These are phyloP conservation scores for Trichoderma polysporum DNA, from an alignment of 2,329 filamentous ascomycete genomes.

Conservation along the genomic window DNA sequence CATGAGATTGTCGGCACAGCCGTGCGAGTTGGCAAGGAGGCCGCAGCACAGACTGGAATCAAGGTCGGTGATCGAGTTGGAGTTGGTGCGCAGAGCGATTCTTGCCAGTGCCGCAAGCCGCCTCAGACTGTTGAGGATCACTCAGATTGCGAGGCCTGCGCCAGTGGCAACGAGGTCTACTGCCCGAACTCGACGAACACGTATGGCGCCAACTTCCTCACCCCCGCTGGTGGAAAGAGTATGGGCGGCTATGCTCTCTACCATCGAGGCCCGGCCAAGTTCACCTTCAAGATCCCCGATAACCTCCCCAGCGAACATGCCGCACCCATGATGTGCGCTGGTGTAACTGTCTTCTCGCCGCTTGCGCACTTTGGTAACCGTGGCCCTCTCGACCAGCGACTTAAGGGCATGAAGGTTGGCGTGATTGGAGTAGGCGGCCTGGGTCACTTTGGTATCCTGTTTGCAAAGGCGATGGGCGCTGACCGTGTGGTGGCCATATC, in stretches of 20 bases:
- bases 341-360: slow-evolving; percentile 65
- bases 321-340: slow-evolving; percentile 68
- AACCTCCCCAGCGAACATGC: slow-evolving; percentile 39
- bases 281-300: slow-evolving; percentile 49
- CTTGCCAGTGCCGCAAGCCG: slow-evolving; percentile 61
- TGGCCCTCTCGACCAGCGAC: neutral
- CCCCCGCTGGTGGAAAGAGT: slow-evolving; percentile 5
- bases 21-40: slow-evolving; percentile 49
- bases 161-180: slow-evolving; percentile 67
- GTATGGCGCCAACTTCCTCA: slow-evolving; percentile 38
- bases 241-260: slow-evolving; percentile 43
- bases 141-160: slow-evolving; percentile 44
- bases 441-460: slow-evolving; percentile 66
- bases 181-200: slow-evolving; percentile 61
- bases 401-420: slow-evolving; percentile 63
- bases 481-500: slow-evolving; percentile 61
- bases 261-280: slow-evolving; percentile 39
- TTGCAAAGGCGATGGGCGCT: slow-evolving; percentile 64
- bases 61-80: slow-evolving; percentile 64
- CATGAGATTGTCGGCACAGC: slow-evolving; percentile 65
- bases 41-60: slow-evolving; percentile 44
- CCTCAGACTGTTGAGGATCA: slow-evolving; percentile 13
- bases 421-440: slow-evolving; percentile 67
- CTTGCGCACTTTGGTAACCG: slow-evolving; percentile 35
- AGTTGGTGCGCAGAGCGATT: slow-evolving; percentile 66